These are phyloP conservation scores for Trichosanthes truncata DNA, from an alignment of 306 rosid species.

Conservation along the genomic window DNA sequence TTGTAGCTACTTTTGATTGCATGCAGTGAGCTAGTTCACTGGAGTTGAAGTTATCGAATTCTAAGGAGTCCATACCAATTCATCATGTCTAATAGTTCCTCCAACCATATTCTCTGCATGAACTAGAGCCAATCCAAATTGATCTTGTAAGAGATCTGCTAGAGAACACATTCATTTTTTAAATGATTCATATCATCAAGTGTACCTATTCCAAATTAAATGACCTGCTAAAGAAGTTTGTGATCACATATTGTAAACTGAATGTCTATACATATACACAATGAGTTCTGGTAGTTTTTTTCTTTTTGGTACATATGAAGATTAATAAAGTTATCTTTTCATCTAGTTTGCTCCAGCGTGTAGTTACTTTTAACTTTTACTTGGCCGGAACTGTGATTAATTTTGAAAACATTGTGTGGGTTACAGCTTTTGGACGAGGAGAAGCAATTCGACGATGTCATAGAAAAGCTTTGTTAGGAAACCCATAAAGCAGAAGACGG, in stretches of 20 bases:
- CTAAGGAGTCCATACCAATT: not conserved
- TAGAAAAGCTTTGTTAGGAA: conserved; percentile 42
- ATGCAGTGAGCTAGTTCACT: not conserved
- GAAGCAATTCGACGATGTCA: conserved; percentile 40
- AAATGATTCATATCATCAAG: not conserved
- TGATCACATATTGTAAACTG: not conserved
- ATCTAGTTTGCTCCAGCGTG: not conserved
- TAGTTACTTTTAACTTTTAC: not conserved
- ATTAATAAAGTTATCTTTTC: not conserved
- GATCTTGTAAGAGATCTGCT: not conserved
- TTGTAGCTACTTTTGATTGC: not conserved
- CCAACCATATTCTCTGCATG: not conserved
- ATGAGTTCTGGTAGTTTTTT: not conserved
- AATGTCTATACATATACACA: not conserved
- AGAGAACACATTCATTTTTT: not conserved
- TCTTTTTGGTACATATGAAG: not conserved
- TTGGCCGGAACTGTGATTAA: not conserved
- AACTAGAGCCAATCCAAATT: not conserved
- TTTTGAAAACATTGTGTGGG: not conserved
- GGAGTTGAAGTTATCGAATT: not conserved
- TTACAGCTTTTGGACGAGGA: conserved; percentile 69
- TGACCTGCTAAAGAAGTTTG: not conserved
- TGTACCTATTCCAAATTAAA: not conserved
- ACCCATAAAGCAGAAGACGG: conserved; percentile 28
- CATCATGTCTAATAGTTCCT: not conserved